A percentile compares a stretch with the other conserved stretches of the same genome.
These are phyloP conservation scores for Zygosaccharomyces kombuchaensis DNA, from an alignment of 805 yeast genomes.

Conservation along the genomic window DNA sequence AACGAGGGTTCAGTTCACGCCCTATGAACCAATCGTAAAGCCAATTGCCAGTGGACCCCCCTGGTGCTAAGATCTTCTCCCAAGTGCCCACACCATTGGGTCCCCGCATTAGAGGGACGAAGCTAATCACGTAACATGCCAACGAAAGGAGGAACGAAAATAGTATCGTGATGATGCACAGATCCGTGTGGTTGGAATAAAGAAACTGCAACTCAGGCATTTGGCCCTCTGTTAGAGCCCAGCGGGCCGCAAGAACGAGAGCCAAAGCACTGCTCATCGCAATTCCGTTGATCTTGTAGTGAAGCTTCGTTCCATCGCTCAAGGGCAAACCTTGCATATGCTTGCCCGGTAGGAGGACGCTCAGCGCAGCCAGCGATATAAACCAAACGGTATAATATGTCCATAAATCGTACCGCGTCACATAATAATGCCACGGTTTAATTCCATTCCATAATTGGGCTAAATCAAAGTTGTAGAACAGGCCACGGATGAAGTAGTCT, in stretches of 20 bases:
- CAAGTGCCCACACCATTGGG: constrained; percentile 50
- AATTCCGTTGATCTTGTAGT: constrained; percentile 79
- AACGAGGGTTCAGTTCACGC: constrained; percentile 88
- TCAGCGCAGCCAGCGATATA: constrained; percentile 56
- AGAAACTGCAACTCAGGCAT: constrained; percentile 79
- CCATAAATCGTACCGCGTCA: constrained; percentile 51
- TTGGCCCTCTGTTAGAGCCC: constrained; percentile 44
- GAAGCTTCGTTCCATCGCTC: constrained; percentile 68
- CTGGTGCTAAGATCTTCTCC: constrained; percentile 73
- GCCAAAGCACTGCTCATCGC: constrained; percentile 44
- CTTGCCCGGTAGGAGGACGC: constrained; percentile 62
- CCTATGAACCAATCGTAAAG: constrained; percentile 97
- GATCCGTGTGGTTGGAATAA: constrained; percentile 60
- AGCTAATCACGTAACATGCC: constrained; percentile 65
- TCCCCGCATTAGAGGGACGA: constrained; percentile 46
- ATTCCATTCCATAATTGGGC: constrained; percentile 37
- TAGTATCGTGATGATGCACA: constrained; percentile 57
- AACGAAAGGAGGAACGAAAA: constrained; percentile 62
- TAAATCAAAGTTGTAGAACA: constrained; percentile 38
- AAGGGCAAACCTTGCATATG: constrained; percentile 59
- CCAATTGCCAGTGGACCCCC: constrained; percentile 76
- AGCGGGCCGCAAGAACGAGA: constrained; percentile 48
- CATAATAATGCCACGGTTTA: constrained; percentile 30
- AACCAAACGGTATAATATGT: constrained; percentile 71
- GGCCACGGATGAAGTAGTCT: constrained; percentile 48